These are phyloP conservation scores for Beauveria australis DNA, from an alignment of 2,329 filamentous ascomycete genomes.

Conservation along the genomic window DNA sequence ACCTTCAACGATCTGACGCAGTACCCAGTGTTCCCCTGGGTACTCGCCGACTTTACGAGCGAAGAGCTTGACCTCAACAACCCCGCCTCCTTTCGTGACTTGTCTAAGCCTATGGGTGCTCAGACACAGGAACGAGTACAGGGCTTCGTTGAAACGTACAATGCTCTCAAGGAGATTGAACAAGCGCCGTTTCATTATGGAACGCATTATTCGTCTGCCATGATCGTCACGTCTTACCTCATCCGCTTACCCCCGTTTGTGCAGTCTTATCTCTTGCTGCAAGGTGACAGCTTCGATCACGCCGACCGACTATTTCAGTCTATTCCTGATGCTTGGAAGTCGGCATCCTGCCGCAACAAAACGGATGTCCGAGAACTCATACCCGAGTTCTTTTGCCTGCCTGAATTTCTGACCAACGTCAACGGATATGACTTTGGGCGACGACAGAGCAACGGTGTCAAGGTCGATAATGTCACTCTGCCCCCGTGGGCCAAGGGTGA, in stretches of 20 bases:
- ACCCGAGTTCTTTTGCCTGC: slow-evolving; percentile 94
- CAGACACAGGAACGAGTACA: slow-evolving; percentile 69
- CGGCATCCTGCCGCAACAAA: slow-evolving; percentile 81
- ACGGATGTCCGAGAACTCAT: slow-evolving; percentile 91
- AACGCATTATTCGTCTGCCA: slow-evolving; percentile 96
- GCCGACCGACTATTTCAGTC: slow-evolving; percentile 94
- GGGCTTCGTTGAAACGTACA: slow-evolving; percentile 77
- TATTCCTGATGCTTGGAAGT: slow-evolving; percentile 82
- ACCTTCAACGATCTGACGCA: slow-evolving; percentile 98
- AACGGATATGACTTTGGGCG: slow-evolving; percentile 92
- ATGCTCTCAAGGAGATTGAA: slow-evolving; percentile 82
- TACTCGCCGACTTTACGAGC: slow-evolving; percentile 90
- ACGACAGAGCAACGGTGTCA: slow-evolving; percentile 69
- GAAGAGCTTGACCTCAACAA: slow-evolving; percentile 82
- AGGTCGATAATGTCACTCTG: slow-evolving; percentile 79
- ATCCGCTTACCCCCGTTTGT: slow-evolving; percentile 95
- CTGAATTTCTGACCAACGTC: slow-evolving; percentile 88
- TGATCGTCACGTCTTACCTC: slow-evolving; percentile 95
- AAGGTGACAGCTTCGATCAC: slow-evolving; percentile 95
- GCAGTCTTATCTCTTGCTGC: slow-evolving; percentile 85
- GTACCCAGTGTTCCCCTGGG: slow-evolving; percentile 97
- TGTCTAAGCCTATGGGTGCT: slow-evolving; percentile 94
- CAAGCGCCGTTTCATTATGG: slow-evolving; percentile 95
- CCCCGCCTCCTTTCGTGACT: slow-evolving; percentile 76
- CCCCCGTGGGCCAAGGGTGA: slow-evolving; percentile 96